Evolutionary conservation across 345 rosid genomes (phyloP), one percentile per base, ranked within the genome.

Genomic region (Corchorus capsularis): DNA sequence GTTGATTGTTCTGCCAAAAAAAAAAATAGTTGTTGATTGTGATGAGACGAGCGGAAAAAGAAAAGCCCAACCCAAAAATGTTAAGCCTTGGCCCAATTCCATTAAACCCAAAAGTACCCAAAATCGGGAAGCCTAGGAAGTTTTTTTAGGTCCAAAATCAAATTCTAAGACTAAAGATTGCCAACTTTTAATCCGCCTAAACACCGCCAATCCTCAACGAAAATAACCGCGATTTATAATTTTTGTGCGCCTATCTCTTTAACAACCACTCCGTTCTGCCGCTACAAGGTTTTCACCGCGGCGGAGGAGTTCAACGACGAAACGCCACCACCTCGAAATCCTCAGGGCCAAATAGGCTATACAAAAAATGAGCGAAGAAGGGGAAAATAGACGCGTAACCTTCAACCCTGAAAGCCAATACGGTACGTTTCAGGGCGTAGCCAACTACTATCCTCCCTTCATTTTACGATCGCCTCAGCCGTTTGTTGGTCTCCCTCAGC

Each of bases 341-440:
- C 63, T 7, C 15, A 47, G 14, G 74, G 54, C 43, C 70, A 13
- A 20, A 7, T 13, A 5, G 1, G 35, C n/a, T 20, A 45, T 47
- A 46, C 10, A 47, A 81, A 73, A 73, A 59, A 89, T 88, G 95
- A 87, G 73, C 27, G 87, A 81, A 65, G 90, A 88, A 64, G 88
- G 79, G 72, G 78, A 80, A 79, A 82, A 72, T 77, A 76, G 77
- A 63, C 86, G 74, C 56, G 75, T 53, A 50, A 4, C 77, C 27
- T 74, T 78, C 74, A 78, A 80, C 75, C 74, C 71, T 22, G 87
- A 71, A 52, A 77, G 41, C 62, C 87, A 77, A 71, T 90, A 94
- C 82, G 98, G 98, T 9, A 91, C 98, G 65, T 94, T 94, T 77
- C 98, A 92, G 79, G 97, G 98, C 76, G 98, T 89, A 1, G 91